Percentiles rank a stretch among this genome's conserved stretches.
These are phyloP conservation scores for Hemileccinum impolitum DNA, from an alignment of 768 basidiomycete species.

Conservation along the genomic window DNA sequence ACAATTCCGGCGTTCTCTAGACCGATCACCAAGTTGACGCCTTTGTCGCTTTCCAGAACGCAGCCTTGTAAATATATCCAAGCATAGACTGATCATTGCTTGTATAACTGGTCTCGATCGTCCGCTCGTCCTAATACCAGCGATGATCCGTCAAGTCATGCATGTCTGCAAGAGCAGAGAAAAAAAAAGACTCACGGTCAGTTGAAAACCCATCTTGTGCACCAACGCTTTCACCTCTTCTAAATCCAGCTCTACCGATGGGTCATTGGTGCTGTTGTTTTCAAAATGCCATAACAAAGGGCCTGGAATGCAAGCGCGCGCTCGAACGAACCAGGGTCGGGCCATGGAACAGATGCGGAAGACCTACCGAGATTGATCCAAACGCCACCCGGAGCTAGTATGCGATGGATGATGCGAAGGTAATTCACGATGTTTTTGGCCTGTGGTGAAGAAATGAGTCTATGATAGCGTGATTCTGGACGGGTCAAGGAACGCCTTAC, in stretches of 20 bases:
- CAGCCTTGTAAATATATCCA: constrained; percentile 77
- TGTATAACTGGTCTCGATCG: constrained; percentile 82
- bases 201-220: constrained; percentile 71
- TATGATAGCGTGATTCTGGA: too few species aligned
- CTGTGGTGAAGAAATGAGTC: constrained; percentile 43
- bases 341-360: background rate
- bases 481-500: too few species aligned
- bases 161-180: background rate
- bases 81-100: constrained; percentile 80
- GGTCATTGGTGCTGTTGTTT: constrained; percentile 77
- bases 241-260: constrained; percentile 84
- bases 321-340: background rate
- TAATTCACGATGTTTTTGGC: constrained; percentile 92
- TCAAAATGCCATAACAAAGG: constrained; percentile 98
- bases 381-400: constrained; percentile 81
- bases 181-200: constrained; percentile 53
- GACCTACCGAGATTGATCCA: constrained; percentile 89
- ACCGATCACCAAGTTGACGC: background rate
- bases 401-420: constrained; percentile 77
- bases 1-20: background rate
- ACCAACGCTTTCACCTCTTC: constrained; percentile 83
- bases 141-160: background rate
- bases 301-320: constrained; percentile 43
- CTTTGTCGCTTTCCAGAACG: constrained; percentile 79
- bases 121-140: constrained; percentile 76